A percentile compares a stretch with the other conserved stretches of the same genome.
Conservation (phyloP, 129 eudicot species). For the Sambucus nigra region DNA sequence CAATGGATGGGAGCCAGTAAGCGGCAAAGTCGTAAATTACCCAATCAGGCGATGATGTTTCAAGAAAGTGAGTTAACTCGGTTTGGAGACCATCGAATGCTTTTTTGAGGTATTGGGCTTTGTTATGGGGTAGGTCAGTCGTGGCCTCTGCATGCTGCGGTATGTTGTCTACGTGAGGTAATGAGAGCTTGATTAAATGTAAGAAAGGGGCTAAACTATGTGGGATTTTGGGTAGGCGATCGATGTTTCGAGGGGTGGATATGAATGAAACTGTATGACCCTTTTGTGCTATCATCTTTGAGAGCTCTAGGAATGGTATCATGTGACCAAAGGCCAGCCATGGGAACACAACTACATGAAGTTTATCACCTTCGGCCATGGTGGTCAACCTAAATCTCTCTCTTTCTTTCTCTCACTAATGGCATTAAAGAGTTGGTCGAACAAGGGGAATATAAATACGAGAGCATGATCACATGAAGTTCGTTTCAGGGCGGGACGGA, state of each 20-base stretch:
- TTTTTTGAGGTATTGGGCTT: conserved; percentile 29
- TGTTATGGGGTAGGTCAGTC: conserved; percentile 23
- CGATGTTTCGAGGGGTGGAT: conserved; percentile 45
- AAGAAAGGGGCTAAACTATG: conserved; percentile 14
- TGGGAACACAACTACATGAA: conserved; percentile 42
- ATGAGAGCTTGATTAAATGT: conserved; percentile 18
- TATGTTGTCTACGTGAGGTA: conserved; percentile 21
- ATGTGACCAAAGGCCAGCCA: conserved; percentile 61
- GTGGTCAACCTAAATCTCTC: no score
- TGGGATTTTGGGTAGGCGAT: conserved; percentile 43
- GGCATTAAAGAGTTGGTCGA: no score
- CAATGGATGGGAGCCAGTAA: conserved; percentile 33
- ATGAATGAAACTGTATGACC: conserved; percentile 44
- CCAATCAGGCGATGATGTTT: conserved; percentile 34
- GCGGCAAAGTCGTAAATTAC: conserved; percentile 37
- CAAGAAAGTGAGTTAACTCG: conserved; percentile 22
- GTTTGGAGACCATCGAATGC: conserved; percentile 39
- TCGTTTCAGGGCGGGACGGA: no score
- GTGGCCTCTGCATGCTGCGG: conserved; percentile 44
- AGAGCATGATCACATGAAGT: no score
- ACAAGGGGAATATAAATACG: no score
- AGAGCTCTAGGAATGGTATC: conserved; percentile 37
- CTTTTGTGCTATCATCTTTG: conserved; percentile 32
- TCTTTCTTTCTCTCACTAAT: no score
- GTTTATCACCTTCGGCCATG: conserved; percentile 7